Evolutionary conservation across 2,329 filamentous ascomycete genomes (phyloP), one percentile per base, ranked within the genome.

Genomic region (Aspergillus hortae): DNA sequence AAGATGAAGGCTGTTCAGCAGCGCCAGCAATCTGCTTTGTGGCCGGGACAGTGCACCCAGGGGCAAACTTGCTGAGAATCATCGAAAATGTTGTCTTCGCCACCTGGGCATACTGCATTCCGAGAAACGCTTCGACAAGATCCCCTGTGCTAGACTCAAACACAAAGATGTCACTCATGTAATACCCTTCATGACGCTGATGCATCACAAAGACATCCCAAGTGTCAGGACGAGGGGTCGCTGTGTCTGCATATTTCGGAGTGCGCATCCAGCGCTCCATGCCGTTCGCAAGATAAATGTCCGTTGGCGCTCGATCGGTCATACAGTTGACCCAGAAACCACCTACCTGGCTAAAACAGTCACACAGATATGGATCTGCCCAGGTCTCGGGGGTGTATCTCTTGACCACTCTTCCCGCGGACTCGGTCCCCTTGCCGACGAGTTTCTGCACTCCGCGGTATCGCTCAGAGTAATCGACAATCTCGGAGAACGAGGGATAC

Each of bases 311-410:
- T 1, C 53, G 48, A 21, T 70, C 63, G 0, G 62, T 65, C 66
- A 72, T 66, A 32, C 64, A 70, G 47, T 75, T 74, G 2, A 68
- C 66, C 49, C 67, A 68, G 5, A 75, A 66, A 0, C 73, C 71
- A 6, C 66, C 68, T 2, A 71, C 61, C 46, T 73, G 70, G 41
- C 62, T 60, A 48, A 70, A 71, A 0, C 56, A 56, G 45, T 72
- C 70, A 1, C 54, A 53, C 6, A 65, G 47, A 25, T 57, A 56
- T 0, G 61, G 48, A 46, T 70, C 66, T 0, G 67, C 53, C 64
- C 61, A 67, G 4, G 63, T 65, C 27, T 56, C 38, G 1, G 51
- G 41, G 0, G 40, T 53, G 30, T 57, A 56, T 10, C 48, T 49
- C 30, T 57, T 60, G 3, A 57, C n/a, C 1, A 67, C 53, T 1